phyloP scores from a whole-genome alignment of 805 yeast species.

The Kodamaea nitidulidarum region DNA sequence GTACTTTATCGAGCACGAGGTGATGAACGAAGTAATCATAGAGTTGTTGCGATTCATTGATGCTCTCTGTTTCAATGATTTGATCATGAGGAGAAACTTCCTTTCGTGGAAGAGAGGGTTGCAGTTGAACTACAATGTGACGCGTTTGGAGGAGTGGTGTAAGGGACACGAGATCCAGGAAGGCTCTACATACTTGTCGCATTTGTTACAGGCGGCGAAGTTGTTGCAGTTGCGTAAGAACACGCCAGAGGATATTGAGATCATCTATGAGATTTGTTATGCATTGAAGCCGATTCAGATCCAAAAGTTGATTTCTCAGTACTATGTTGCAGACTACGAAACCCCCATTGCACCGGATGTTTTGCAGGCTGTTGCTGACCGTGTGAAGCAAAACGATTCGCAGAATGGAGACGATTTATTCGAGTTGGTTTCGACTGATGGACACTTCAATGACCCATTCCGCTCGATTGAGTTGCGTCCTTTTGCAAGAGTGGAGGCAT shows the following conservation, averaged over 20 bases:
- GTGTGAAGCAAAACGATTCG: slow-evolving; percentile 59
- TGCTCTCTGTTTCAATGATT: slow-evolving; percentile 90
- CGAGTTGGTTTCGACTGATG: slow-evolving; percentile 64
- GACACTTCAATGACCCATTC: slow-evolving; percentile 81
- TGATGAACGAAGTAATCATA: slow-evolving; percentile 75
- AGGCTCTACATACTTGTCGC: slow-evolving; percentile 78
- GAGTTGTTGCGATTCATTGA: slow-evolving; percentile 85
- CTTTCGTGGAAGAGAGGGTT: slow-evolving; percentile 97
- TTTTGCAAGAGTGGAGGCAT: slow-evolving; percentile 78
- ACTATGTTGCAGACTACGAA: slow-evolving; percentile 91
- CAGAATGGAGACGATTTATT: slow-evolving; percentile 58
- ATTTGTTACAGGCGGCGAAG: slow-evolving; percentile 89
- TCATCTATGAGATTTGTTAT: slow-evolving; percentile 92
- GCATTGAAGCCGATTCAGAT: slow-evolving; percentile 92
- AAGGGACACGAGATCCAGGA: slow-evolving; percentile 88
- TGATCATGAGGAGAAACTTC: slow-evolving; percentile 91
- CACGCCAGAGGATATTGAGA: slow-evolving; percentile 83
- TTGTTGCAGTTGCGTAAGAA: slow-evolving; percentile 87
- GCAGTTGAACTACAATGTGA: slow-evolving; percentile 93
- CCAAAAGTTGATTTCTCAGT: slow-evolving; percentile 85
- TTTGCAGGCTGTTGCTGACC: slow-evolving; percentile 73
- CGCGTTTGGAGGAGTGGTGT: slow-evolving; percentile 98
- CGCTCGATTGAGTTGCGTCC: slow-evolving; percentile 70
- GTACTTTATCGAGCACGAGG: slow-evolving; percentile 80
- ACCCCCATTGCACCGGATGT: slow-evolving; percentile 83